phyloP scores from a whole-genome alignment of 441 rosid genomes.

The Pelargonium myrrhifolium region DNA sequence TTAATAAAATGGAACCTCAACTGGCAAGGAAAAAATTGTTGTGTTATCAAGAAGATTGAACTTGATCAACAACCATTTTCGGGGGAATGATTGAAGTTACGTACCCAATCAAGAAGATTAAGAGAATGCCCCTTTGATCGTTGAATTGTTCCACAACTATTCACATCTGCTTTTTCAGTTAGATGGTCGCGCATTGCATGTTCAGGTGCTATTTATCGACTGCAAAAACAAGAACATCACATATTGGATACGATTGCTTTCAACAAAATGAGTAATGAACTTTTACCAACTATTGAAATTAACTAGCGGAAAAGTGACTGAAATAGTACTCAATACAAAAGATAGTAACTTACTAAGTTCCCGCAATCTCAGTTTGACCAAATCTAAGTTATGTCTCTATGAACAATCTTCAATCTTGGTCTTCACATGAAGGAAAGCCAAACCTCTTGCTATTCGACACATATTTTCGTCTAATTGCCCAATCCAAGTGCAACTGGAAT shows the following conservation, averaged over 20 bases:
- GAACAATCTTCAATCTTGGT: constrained; percentile 44
- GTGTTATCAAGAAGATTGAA: too few relatives aligned
- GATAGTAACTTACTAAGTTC: constrained; percentile 29
- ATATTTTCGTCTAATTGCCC: constrained; percentile 36
- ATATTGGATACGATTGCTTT: too few relatives aligned
- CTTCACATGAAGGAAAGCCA: constrained; percentile 46
- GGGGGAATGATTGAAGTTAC: not conserved
- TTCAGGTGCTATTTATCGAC: constrained; percentile 52
- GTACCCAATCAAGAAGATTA: constrained; percentile 44
- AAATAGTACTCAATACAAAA: too few relatives aligned
- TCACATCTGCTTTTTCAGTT: constrained; percentile 44
- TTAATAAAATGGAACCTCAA: too few relatives aligned
- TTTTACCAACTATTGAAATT: too few relatives aligned
- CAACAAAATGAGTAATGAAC: too few relatives aligned
- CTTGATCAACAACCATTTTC: too few relatives aligned
- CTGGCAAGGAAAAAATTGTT: too few relatives aligned
- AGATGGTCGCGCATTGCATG: constrained; percentile 41
- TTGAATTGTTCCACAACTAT: constrained; percentile 31
- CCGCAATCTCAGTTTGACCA: too few relatives aligned
- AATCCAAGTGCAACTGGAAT: constrained; percentile 26
- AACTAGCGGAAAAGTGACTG: too few relatives aligned
- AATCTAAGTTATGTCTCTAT: too few relatives aligned
- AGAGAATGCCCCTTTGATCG: constrained; percentile 17
- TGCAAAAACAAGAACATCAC: constrained; percentile 14
- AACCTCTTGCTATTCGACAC: constrained; percentile 36